A percentile compares a stretch with the other conserved stretches of the same genome.
These are phyloP conservation scores for Penicillium flavigenum DNA, from an alignment of 495 filamentous ascomycete species.

Conservation along the genomic window DNA sequence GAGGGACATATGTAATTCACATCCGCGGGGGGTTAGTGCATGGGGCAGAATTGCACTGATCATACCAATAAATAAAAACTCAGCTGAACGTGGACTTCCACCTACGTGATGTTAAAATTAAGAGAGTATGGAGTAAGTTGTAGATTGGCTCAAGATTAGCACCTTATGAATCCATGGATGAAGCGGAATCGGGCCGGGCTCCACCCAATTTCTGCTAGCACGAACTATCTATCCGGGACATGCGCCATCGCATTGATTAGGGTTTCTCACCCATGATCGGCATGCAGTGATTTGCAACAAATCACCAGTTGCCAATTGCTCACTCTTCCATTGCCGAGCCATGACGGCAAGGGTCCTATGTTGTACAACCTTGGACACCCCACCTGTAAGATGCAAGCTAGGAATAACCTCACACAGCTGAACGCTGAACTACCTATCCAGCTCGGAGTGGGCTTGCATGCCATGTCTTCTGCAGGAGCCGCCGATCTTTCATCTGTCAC, in stretches of 20 bases:
- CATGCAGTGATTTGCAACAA: not conserved
- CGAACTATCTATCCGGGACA: not conserved
- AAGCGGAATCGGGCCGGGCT: conserved; percentile 8
- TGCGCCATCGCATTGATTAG: not conserved
- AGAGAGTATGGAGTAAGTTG: no score
- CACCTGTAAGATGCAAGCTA: no score
- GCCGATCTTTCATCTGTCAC: not conserved
- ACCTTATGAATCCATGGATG: not conserved
- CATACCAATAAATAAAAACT: not conserved
- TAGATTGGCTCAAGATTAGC: not conserved
- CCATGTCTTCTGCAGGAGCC: not conserved
- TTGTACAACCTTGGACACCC: no score
- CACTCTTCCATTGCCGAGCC: no score
- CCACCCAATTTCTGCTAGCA: conserved; percentile 2
- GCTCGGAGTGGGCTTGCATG: not conserved
- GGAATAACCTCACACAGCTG: not conserved
- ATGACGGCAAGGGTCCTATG: no score
- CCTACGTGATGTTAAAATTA: not conserved
- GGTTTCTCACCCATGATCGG: not conserved
- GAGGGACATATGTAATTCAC: not conserved
- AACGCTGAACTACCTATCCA: not conserved
- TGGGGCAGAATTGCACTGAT: not conserved
- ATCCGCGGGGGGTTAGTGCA: not conserved
- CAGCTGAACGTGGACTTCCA: conserved; percentile 1
- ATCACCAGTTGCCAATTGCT: not conserved